A percentile compares a stretch with the other conserved stretches of the same genome.
Conservation (phyloP, 306 rosid genomes). For the Purshia tridentata region DNA sequence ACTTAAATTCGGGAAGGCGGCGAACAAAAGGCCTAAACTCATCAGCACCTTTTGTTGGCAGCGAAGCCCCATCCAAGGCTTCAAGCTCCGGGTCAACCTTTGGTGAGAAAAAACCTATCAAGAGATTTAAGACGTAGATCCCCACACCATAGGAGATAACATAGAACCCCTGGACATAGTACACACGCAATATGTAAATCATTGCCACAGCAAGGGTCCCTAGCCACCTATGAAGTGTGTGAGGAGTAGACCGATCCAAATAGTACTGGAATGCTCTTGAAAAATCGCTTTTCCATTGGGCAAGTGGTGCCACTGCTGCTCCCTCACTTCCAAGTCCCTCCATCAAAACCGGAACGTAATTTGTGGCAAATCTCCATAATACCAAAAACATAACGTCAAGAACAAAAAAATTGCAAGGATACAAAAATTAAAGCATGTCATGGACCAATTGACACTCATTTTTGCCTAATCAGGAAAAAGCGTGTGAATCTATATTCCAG, state of each 20-base stretch:
- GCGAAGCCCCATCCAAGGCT: slow-evolving; percentile 15
- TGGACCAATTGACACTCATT: background rate
- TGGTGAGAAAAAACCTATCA: slow-evolving; percentile 69
- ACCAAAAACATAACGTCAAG: background rate
- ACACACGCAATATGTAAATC: slow-evolving; percentile 57
- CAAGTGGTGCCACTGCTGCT: slow-evolving; percentile 8
- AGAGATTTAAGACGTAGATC: slow-evolving; percentile 59
- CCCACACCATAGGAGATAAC: slow-evolving; percentile 64
- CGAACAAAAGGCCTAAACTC: slow-evolving; percentile 51
- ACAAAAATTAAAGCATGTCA: background rate
- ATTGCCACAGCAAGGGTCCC: slow-evolving; percentile 25
- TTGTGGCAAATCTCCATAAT: background rate
- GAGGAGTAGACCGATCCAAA: slow-evolving; percentile 53
- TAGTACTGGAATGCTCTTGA: slow-evolving; percentile 54
- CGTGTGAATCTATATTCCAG: background rate
- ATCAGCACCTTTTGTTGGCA: slow-evolving; percentile 32
- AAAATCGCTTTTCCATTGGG: slow-evolving; percentile 17
- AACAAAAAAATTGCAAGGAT: background rate
- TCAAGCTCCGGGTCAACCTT: slow-evolving; percentile 73
- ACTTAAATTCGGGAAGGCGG: slow-evolving; percentile 41
- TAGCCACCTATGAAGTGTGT: slow-evolving; percentile 35
- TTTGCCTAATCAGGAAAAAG: background rate
- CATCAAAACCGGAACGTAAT: background rate
- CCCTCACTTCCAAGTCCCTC: slow-evolving; percentile 15
- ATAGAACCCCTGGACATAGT: slow-evolving; percentile 60